These are phyloP conservation scores for Sphaerosporella brunnea DNA, from an alignment of 495 filamentous ascomycete genomes.

Conservation along the genomic window DNA sequence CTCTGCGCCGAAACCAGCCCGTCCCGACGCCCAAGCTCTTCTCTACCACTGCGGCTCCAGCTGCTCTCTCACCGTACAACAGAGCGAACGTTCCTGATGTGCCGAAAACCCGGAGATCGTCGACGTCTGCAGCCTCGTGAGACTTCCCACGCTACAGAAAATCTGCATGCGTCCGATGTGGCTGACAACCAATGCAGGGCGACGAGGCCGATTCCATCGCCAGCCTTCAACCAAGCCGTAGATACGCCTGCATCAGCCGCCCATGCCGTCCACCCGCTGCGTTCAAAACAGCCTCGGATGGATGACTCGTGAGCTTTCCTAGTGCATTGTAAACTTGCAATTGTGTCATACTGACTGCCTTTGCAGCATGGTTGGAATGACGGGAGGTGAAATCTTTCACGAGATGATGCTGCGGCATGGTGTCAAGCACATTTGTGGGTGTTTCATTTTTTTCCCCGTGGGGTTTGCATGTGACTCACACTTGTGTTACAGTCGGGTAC, in stretches of 20 bases:
- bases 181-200: too few relatives aligned
- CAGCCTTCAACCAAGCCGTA: conserved; percentile 49
- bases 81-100: conserved; percentile 8
- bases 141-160: too few relatives aligned
- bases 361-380: conserved; percentile 75
- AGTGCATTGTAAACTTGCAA: conserved; percentile 7
- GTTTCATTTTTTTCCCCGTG: conserved; percentile 11
- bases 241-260: conserved; percentile 34
- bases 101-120: conserved; percentile 15
- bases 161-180: too few relatives aligned
- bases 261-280: conserved; percentile 53
- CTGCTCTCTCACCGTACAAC: conserved; percentile 21
- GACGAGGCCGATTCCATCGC: conserved; percentile 44
- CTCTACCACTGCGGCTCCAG: conserved; percentile 14
- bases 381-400: conserved; percentile 92
- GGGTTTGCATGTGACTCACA: conserved; percentile 9
- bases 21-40: too few relatives aligned
- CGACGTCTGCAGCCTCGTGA: conserved; percentile 13
- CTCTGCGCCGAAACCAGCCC: too few relatives aligned
- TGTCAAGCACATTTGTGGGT: conserved; percentile 83
- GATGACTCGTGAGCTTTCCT: conserved; percentile 48
- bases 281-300: conserved; percentile 46
- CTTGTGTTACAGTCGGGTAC: conserved; percentile 48
- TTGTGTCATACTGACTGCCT: conserved; percentile 17
- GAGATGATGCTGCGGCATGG: conserved; percentile 93